phyloP scores from a whole-genome alignment of 2,329 filamentous ascomycete genomes.

The Paraphaeosphaeria minitans region DNA sequence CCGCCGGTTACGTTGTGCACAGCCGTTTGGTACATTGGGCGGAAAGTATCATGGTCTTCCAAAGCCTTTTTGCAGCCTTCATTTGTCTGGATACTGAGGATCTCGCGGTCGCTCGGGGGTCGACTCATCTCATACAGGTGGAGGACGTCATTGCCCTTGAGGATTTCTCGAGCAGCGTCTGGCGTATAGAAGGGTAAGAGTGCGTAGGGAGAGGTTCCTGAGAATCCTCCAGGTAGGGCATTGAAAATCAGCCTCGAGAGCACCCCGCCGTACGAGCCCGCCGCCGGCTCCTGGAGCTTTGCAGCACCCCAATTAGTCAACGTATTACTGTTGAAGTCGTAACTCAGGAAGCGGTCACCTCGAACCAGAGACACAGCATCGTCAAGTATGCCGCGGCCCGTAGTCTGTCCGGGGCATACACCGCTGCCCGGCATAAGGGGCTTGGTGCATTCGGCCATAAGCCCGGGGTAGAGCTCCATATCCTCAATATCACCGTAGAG shows the following conservation, averaged over 20 bases:
- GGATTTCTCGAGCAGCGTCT: slow-evolving; percentile 53
- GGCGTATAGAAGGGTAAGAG: slow-evolving; percentile 60
- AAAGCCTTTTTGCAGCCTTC: slow-evolving; percentile 58
- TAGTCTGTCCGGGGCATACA: slow-evolving; percentile 70
- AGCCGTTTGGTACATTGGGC: slow-evolving; percentile 54
- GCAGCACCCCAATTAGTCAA: slow-evolving; percentile 57
- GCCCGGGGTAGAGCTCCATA: slow-evolving; percentile 71
- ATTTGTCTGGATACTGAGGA: slow-evolving; percentile 57
- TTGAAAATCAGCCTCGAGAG: slow-evolving; percentile 51
- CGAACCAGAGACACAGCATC: slow-evolving; percentile 72
- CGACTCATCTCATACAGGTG: slow-evolving; percentile 54
- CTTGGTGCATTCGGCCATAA: slow-evolving; percentile 75
- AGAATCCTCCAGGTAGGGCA: slow-evolving; percentile 55
- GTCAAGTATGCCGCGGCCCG: slow-evolving; percentile 73
- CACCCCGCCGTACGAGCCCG: slow-evolving; percentile 55
- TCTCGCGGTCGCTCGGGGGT: slow-evolving; percentile 48
- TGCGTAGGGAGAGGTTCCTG: slow-evolving; percentile 56
- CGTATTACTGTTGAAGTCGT: slow-evolving; percentile 39
- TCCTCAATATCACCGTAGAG: slow-evolving; percentile 58
- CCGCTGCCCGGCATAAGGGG: slow-evolving; percentile 70
- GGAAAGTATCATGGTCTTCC: slow-evolving; percentile 56
- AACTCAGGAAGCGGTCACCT: slow-evolving; percentile 27
- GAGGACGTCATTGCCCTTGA: slow-evolving; percentile 54
- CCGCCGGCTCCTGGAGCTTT: slow-evolving; percentile 45
- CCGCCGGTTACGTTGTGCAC: slow-evolving; percentile 68